A percentile compares a stretch with the other conserved stretches of the same genome.
These are phyloP conservation scores for Boletus calvinii DNA, from an alignment of 1,284 basidiomycete species.

Conservation along the genomic window DNA sequence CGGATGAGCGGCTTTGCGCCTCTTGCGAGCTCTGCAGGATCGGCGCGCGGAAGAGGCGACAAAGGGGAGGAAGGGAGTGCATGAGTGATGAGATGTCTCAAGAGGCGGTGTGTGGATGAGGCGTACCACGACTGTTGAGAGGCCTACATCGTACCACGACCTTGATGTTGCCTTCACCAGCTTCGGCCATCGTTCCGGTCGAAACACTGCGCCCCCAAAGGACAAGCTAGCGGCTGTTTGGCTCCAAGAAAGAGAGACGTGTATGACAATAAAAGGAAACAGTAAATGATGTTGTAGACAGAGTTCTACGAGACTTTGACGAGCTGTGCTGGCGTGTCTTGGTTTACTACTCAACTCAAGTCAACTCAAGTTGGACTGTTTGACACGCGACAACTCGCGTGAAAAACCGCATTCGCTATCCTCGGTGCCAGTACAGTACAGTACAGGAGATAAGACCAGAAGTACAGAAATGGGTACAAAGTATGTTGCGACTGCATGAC, in stretches of 20 bases:
- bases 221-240: constrained; percentile 13
- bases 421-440: constrained; percentile 11
- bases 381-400: constrained; percentile 23
- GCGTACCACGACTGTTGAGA: constrained; percentile 86
- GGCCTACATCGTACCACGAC: constrained; percentile 96
- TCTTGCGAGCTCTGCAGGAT: constrained; percentile 73
- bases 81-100: constrained; percentile 6
- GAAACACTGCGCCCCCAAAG: constrained; percentile 14
- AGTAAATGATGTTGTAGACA: constrained; percentile 10
- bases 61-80: constrained; percentile 5
- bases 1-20: constrained; percentile 91
- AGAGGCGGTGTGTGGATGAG: constrained; percentile 9
- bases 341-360: constrained; percentile 9
- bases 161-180: constrained; percentile 88
- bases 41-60: constrained; percentile 7
- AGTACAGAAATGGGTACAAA: background rate
- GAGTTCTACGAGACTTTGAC: background rate
- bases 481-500: background rate
- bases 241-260: constrained; percentile 15
- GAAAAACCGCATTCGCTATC: constrained; percentile 19
- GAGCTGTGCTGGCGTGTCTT: constrained; percentile 2
- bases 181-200: constrained; percentile 46
- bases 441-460: background rate
- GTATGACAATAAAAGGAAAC: constrained; percentile 8
- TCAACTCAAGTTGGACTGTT: no score